Evolutionary conservation across 139 green algal species (phyloP).

Genomic region (Auxenochlorella pyrenoidosa): DNA sequence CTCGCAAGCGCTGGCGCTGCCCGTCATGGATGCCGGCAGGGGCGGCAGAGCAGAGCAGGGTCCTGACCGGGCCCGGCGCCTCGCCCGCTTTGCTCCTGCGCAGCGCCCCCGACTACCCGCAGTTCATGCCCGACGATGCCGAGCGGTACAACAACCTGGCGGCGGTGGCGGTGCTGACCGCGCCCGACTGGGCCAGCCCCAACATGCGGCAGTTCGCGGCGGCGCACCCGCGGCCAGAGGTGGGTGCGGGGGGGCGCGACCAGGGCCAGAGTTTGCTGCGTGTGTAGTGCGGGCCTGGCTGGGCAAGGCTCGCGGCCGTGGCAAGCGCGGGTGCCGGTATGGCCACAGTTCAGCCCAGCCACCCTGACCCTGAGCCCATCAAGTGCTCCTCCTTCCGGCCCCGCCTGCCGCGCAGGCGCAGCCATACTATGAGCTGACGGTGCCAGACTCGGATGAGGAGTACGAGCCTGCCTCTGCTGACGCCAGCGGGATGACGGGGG

Average conservation of each 20-base stretch:
- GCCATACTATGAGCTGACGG: constrained; percentile 56
- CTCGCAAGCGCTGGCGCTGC: too few relatives aligned
- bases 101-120: constrained; percentile 94
- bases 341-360: too few relatives aligned
- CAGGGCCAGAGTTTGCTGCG: too few relatives aligned
- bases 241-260: background rate
- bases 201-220: constrained; percentile 70
- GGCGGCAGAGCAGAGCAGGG: background rate
- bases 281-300: too few relatives aligned
- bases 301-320: too few relatives aligned
- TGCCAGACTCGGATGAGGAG: constrained; percentile 64
- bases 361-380: background rate
- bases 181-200: constrained; percentile 63
- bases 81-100: constrained; percentile 76
- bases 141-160: constrained; percentile 74
- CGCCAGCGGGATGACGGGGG: constrained; percentile 51
- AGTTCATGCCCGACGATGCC: constrained; percentile 58
- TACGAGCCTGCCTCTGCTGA: constrained; percentile 35
- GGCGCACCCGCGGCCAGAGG: constrained; percentile 58
- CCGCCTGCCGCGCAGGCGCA: background rate
- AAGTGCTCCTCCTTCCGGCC: background rate
- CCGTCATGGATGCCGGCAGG: background rate
- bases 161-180: constrained; percentile 74
- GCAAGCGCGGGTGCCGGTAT: too few relatives aligned
- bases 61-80: background rate